Evolutionary conservation across 495 filamentous ascomycete genomes (phyloP).

Genomic region (Ramalina intermedia): DNA sequence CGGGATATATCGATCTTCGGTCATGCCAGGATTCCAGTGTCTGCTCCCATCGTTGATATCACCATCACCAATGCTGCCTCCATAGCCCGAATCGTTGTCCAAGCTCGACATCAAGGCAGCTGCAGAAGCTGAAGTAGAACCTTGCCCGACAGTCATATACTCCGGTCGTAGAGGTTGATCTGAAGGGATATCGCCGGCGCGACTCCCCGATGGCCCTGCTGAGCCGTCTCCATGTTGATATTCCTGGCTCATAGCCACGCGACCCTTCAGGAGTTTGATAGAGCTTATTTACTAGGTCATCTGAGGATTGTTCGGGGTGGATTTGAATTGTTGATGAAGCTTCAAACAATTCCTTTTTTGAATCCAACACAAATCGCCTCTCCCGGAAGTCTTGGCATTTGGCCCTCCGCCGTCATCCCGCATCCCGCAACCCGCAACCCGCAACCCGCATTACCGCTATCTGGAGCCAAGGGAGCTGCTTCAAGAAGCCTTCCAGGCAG

Average conservation of each 20-base stretch:
- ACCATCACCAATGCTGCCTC: constrained; percentile 50
- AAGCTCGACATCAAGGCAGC: constrained; percentile 52
- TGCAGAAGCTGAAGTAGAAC: constrained; percentile 62
- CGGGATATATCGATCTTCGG: constrained; percentile 53
- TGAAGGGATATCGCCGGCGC: constrained; percentile 15
- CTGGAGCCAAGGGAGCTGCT: neutral
- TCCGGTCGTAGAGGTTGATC: constrained; percentile 32
- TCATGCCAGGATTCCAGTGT: constrained; percentile 43
- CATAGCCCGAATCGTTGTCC: constrained; percentile 85
- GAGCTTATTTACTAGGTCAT: neutral
- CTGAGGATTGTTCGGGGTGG: neutral
- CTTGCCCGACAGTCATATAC: constrained; percentile 81
- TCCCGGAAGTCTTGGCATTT: constrained; percentile 4
- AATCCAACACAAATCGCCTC: neutral
- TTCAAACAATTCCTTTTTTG: neutral
- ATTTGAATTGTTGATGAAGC: no score
- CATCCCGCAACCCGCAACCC: no score
- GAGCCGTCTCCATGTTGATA: constrained; percentile 38
- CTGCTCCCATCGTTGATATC: constrained; percentile 24
- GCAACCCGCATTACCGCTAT: constrained; percentile 4
- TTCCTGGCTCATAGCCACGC: constrained; percentile 56
- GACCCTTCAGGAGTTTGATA: neutral
- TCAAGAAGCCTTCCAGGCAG: constrained; percentile 1
- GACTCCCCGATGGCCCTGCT: constrained; percentile 18
- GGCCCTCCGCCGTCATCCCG: constrained; percentile 1